These are phyloP conservation scores for Cyberlindnera maclurae DNA, from an alignment of 805 yeast species.

Conservation along the genomic window DNA sequence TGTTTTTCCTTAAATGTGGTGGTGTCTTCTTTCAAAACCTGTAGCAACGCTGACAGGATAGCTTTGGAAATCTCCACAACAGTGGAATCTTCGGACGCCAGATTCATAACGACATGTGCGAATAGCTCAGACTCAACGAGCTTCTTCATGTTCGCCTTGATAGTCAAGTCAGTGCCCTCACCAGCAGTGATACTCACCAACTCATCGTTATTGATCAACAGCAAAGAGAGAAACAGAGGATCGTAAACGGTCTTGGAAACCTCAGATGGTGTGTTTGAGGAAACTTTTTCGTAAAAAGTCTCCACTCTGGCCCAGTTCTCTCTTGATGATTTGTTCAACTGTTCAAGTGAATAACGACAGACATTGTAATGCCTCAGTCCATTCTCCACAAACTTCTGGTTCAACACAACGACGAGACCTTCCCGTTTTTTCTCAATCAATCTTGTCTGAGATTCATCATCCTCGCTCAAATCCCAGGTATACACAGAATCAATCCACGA, in stretches of 20 bases:
- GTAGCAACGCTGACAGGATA: constrained; percentile 39
- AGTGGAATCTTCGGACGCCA: constrained; percentile 30
- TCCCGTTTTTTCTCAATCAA: constrained; percentile 39
- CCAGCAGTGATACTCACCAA: constrained; percentile 35
- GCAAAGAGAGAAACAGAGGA: constrained; percentile 58
- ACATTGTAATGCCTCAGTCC: constrained; percentile 34
- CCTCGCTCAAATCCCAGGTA: constrained; percentile 51
- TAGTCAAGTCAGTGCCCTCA: constrained; percentile 14
- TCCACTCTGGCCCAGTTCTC: constrained; percentile 25
- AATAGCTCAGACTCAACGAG: constrained; percentile 52
- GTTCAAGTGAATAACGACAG: constrained; percentile 26
- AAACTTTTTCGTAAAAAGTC: constrained; percentile 23
- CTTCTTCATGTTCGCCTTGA: constrained; percentile 44
- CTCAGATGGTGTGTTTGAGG: constrained; percentile 16
- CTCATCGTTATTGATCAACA: constrained; percentile 59
- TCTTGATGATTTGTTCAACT: background rate
- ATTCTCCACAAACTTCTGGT: constrained; percentile 41
- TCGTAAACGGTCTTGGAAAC: constrained; percentile 42
- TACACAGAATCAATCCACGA: constrained; percentile 64
- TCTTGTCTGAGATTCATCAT: constrained; percentile 39
- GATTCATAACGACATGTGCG: constrained; percentile 40
- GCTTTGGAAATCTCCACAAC: constrained; percentile 32
- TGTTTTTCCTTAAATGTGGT: constrained; percentile 48
- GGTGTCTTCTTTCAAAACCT: constrained; percentile 34
- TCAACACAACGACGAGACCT: constrained; percentile 44